Evolutionary conservation across 2,329 filamentous ascomycete species (phyloP), one percentile per base, ranked within the genome.

Genomic region (Xylogone sp.): DNA sequence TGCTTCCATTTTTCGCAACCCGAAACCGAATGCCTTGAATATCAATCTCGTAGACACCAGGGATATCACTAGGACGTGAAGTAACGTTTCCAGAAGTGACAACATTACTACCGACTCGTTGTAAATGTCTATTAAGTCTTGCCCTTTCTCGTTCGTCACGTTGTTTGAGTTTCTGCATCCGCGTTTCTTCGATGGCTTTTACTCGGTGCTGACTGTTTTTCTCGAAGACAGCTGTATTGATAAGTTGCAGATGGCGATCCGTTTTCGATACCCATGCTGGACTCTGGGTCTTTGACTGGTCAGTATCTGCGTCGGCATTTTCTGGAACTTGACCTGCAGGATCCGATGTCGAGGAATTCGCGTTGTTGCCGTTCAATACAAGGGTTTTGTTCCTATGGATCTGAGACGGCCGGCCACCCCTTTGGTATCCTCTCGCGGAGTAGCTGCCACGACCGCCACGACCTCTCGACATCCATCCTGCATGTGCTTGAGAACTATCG

Each of bases 161-260:
- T 46, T 75, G 69, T 19, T 73, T 72, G 45, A 82, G 70, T 58
- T 81, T 83, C 50, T 80, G 76, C 54, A 77, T 75, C 13, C 81
- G 76, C 2, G 83, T 88, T 61, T 88, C 81, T 57, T 90, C 86
- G 43, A 92, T 87, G 10, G 86, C 87, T 62, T 83, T 86, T 9
- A 81, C 74, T 43, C 88, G 81, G 24, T 80, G 79, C 64, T 88
- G 81, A 10, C 79, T 76, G 54, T 90, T 84, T 66, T 89, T 86
- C 56, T 91, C 84, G 66, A 87, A 94, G 1, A 93, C 81, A 16
- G 82, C 81, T 19, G 86, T 82, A 65, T 93, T 95, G 69, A 95
- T 94, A 42, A 95, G 74, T 67, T 95, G 89, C 65, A 88, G 81
- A 65, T 92, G 88, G 46, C 87, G 86, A 66, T 88, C 88, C 46